Conservation (phyloP, 163 green algal species). For the Coccomyxa subellipsoidea region DNA sequence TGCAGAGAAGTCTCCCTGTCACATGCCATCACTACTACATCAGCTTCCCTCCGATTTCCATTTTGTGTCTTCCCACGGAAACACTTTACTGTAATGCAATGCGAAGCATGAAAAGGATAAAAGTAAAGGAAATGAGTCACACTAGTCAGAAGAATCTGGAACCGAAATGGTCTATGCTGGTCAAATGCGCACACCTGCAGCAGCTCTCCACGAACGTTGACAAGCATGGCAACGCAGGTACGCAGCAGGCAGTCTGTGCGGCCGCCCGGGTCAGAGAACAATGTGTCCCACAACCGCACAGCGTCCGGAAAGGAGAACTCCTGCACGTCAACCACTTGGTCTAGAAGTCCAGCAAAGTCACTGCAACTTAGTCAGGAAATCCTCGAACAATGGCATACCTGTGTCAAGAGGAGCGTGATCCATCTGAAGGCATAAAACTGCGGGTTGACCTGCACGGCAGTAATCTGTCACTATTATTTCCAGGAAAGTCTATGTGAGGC, state of each 20-base stretch:
- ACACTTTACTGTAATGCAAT: no score
- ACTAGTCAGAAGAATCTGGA: no score
- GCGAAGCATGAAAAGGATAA: no score
- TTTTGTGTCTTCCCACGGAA: no score
- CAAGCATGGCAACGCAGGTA: conserved; percentile 82
- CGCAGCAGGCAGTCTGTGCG: conserved; percentile 71
- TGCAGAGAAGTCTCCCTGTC: conserved; percentile 74
- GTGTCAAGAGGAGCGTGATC: conserved; percentile 85
- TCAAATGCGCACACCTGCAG: conserved; percentile 37
- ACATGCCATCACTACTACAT: not conserved
- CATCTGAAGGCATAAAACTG: conserved; percentile 96
- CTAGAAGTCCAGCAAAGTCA: no score
- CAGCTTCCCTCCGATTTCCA: no score
- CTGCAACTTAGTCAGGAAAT: no score
- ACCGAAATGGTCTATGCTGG: no score
- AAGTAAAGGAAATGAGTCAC: no score
- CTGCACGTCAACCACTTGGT: conserved; percentile 3
- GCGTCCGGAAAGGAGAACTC: conserved; percentile 32
- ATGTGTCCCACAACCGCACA: conserved; percentile 87
- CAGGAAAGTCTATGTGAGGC: no score
- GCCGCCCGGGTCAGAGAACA: conserved; percentile 68
- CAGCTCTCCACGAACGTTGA: conserved; percentile 65
- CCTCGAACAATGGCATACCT: not conserved
- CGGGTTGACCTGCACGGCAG: conserved; percentile 62
- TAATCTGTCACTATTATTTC: no score